Base-by-base conservation (phyloP, 352 stramenopile genomes). In the Blastocystis sp. region DNA sequence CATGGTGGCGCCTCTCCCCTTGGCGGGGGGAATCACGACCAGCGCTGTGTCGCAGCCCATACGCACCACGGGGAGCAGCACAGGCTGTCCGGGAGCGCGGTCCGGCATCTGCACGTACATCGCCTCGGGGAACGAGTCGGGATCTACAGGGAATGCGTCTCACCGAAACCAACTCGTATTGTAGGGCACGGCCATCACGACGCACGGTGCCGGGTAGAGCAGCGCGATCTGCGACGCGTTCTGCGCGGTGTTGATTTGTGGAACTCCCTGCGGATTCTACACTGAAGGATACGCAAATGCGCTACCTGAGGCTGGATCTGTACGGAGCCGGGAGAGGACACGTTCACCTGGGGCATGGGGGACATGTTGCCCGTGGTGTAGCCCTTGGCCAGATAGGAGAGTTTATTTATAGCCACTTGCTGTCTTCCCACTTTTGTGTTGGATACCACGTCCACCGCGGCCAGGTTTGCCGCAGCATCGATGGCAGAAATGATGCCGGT, bases 131-230 rank as follows among this genome's bases (percentile, higher is more conserved):
- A 79, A 88, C 3, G 78, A 88, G 52, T 88, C 68, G 19, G 78
- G 78, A 60, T 88, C 78, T 88, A 88, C 24, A 43, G 14, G 3
- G 9, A 78, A 17, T 38, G 0, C n/a, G 6, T 62, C 21, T 7
- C 6, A 3, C 19, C 17, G 10, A 24, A 57, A 3, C 17, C 2
- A 28, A 88, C 78, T 79, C 34, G 78, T 88, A n/a, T 79, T 76
- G 48, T 88, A 79, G 0, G 78, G 78, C 21, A 88, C 78, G 17
- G 78, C 78, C 78, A 88, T 88, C 17, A 88, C 78, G 24, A 88
- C 78, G 48, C 78, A 88, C 9, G 78, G 78, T 34, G 78, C 78
- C 10, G 78, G 78, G 52, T 88, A 88, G 4, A 88, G 42, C 19
- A 88, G 38, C 34, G 78, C 78, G 43, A 88, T 77, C 40, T 65